Evolutionary conservation across 768 basidiomycete genomes (phyloP).

Genomic region (Russula compacta): DNA sequence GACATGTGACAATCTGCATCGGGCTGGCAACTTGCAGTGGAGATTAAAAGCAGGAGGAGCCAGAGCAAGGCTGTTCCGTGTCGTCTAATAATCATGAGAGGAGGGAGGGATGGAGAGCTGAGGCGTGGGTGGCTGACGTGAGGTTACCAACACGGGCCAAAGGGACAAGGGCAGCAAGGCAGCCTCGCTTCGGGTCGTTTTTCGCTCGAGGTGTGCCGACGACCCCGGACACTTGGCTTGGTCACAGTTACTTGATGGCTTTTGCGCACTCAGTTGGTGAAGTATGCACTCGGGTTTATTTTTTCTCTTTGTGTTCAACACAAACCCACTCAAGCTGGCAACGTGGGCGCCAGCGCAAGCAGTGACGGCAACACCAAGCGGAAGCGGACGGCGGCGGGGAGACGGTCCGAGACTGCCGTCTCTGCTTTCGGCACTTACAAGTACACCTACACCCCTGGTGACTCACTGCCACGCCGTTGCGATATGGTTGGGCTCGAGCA

Average conservation of each 20-base stretch:
- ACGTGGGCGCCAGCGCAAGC: neutral
- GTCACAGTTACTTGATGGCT: neutral
- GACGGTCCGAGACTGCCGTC: constrained; percentile 6
- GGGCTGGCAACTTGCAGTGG: constrained; percentile 10
- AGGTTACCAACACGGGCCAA: constrained; percentile 3
- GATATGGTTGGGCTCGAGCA: constrained; percentile 51
- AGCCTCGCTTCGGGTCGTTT: neutral
- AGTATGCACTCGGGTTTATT: too few relatives aligned
- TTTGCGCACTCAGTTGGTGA: neutral
- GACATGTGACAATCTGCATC: constrained; percentile 40
- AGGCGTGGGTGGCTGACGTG: constrained; percentile 1
- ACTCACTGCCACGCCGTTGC: neutral
- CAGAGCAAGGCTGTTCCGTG: constrained; percentile 2
- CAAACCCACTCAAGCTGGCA: neutral
- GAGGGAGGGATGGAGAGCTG: constrained; percentile 2
- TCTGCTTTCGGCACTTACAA: neutral
- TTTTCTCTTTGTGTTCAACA: too few relatives aligned
- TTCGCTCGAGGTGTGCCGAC: neutral
- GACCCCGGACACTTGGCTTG: constrained; percentile 4
- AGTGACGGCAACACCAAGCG: too few relatives aligned
- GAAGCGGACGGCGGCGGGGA: neutral
- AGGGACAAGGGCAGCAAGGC: neutral
- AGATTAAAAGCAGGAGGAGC: constrained; percentile 8
- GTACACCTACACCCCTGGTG: too few relatives aligned
- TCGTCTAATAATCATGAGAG: constrained; percentile 8